Conservation (phyloP, 2,329 filamentous ascomycete genomes). For the Fusarium virguliforme region DNA sequence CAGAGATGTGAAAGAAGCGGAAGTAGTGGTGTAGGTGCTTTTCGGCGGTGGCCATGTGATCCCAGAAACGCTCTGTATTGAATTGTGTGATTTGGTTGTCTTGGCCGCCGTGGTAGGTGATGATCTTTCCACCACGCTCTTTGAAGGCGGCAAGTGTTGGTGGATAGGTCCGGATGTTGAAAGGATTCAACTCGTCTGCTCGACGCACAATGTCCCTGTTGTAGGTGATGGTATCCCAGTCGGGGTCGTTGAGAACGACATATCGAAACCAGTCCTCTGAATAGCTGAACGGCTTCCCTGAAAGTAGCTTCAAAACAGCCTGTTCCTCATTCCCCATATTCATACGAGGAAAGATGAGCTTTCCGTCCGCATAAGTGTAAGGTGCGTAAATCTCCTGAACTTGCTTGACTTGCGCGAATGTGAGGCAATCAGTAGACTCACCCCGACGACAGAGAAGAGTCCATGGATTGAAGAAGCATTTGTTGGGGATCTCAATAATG, state of each 20-base stretch:
- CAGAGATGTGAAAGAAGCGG: conserved; percentile 68
- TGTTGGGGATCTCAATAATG: conserved; percentile 56
- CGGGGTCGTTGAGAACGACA: conserved; percentile 18
- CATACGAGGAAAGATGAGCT: conserved; percentile 36
- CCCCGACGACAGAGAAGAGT: neutral
- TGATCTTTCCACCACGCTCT: conserved; percentile 29
- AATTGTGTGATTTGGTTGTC: conserved; percentile 39
- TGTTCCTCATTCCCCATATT: conserved; percentile 33
- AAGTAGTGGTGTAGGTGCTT: conserved; percentile 64
- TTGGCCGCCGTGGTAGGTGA: conserved; percentile 34
- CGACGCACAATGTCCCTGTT: neutral
- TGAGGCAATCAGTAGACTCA: neutral
- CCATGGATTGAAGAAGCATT: conserved; percentile 17
- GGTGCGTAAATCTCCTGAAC: conserved; percentile 29
- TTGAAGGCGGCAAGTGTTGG: conserved; percentile 22
- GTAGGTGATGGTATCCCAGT: conserved; percentile 32
- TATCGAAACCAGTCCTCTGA: conserved; percentile 37
- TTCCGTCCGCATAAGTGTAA: conserved; percentile 24
- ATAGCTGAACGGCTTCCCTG: conserved; percentile 30
- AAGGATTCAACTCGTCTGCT: conserved; percentile 28
- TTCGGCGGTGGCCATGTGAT: conserved; percentile 47
- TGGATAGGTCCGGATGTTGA: conserved; percentile 28
- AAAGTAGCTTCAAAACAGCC: conserved; percentile 24
- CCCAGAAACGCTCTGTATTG: conserved; percentile 47
- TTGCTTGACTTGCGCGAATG: conserved; percentile 1